Evolutionary conservation across 495 filamentous ascomycete species (phyloP), one percentile per base, ranked within the genome.

Genomic region (Acidiella bohemica): DNA sequence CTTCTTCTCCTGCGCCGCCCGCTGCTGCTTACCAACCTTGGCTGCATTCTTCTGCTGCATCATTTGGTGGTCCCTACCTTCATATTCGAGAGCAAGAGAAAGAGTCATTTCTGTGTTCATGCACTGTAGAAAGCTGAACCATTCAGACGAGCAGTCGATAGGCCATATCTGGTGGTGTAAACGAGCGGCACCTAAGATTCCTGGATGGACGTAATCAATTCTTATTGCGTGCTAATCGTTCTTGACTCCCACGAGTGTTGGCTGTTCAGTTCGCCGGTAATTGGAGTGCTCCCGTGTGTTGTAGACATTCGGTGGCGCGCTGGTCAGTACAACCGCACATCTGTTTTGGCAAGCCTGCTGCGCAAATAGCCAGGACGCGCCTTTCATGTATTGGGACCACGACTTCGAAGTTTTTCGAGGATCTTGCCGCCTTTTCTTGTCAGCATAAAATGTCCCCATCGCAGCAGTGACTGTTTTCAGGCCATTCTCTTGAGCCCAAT

Each of bases 331-430:
- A 19, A 36, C 22, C 14, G 33, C 33, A 36, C 22, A 22, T 22
- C 33, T 12, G 33, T 36, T 36, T 12, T 36, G 18, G 33, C 33
- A 36, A 22, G 33, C 33, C 33, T 22, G 33, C 22, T 36, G 33
- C 22, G 33, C 33, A 19, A 36, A 36, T 36, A 36, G 10, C 33
- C 33, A 36, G 33, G 33, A 36, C 22, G 33, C 33, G 19, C 33
- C 33, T 36, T 36, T 36, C 33, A 36, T 36, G 8, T 36, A 36
- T 36, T 22, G 18, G 33, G 33, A 36, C 33, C 33, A 36, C 33
- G 33, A 18, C 33, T 36, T 36, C 14, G 4, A 8, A 19, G 33
- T 19, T 22, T 36, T 36, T 19, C 19, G 33, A 36, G 33, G 22
- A 4, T 19, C 22, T 22, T 11, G 33, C 12, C 11, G 18, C 11